These are phyloP conservation scores for Endoconidiophora polonica DNA, from an alignment of 2,329 filamentous ascomycete species.

Conservation along the genomic window DNA sequence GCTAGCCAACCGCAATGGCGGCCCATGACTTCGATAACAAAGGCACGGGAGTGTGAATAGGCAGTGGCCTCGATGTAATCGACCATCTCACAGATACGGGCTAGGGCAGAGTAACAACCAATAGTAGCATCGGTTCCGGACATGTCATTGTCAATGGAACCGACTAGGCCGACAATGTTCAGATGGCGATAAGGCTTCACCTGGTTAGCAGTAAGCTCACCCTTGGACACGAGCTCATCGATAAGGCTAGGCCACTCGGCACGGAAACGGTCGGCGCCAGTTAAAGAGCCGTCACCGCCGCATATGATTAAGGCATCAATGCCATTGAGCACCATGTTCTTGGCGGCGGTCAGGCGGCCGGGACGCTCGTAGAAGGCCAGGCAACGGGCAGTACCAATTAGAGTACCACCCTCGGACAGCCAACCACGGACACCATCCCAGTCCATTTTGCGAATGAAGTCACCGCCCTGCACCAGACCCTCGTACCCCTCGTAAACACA, in stretches of 20 bases:
- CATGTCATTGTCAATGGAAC: conserved; percentile 96
- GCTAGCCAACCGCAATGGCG: conserved; percentile 96
- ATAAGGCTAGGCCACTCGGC: conserved; percentile 81
- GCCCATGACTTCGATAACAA: conserved; percentile 98
- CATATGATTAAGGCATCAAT: conserved; percentile 95
- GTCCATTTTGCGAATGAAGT: conserved; percentile 71
- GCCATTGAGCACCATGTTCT: conserved; percentile 83
- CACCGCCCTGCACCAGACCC: conserved; percentile 74
- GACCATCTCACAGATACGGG: conserved; percentile 85
- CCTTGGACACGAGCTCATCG: conserved; percentile 62
- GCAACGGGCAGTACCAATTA: conserved; percentile 90
- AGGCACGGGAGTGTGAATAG: conserved; percentile 83
- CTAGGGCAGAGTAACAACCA: conserved; percentile 85
- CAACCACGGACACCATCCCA: conserved; percentile 94
- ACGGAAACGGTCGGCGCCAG: conserved; percentile 86
- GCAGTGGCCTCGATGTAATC: conserved; percentile 96
- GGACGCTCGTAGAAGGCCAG: conserved; percentile 80
- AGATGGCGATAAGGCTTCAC: conserved; percentile 64
- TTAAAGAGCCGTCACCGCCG: conserved; percentile 90
- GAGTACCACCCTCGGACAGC: conserved; percentile 81
- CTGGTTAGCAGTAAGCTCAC: conserved; percentile 54
- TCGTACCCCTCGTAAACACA: conserved; percentile 91
- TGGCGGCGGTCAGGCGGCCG: conserved; percentile 70
- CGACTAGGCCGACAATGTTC: conserved; percentile 92
- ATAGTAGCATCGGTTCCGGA: conserved; percentile 95